Base-by-base conservation (phyloP, 1,139 yeast species). In the Taphrina flavorubra region DNA sequence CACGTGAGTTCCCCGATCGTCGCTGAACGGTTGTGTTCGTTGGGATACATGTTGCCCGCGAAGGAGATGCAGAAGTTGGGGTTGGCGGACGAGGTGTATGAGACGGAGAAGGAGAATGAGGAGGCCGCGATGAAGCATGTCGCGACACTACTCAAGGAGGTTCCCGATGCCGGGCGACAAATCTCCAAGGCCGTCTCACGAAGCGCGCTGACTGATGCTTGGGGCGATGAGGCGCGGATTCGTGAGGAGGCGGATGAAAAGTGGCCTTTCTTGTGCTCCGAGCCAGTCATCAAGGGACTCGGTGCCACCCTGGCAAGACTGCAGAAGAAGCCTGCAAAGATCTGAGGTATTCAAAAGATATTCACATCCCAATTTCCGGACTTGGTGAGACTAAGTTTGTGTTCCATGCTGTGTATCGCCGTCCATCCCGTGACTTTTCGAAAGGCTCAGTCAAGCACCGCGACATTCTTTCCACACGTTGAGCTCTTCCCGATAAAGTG, bases 191-290 rank as follows among this genome's bases (percentile, higher is more conserved):
- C 53, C 8, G 55, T 39, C 18, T 56, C 67, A 6, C 34, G 67
- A 18, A 14, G 61, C 18, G 16, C 42, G 14, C n/a, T 63, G n/a
- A 63, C 60, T 20, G 56, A 55, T 34, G 55, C n/a, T 13, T 63
- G 67, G 67, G 39, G 55, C 8, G 61, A 63, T 34, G 67, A 63
- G 18, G 56, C 31, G 14, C 42, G 67, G 14, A 63, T 63, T 39
- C 31, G 31, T 8, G 40, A 63, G 39, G 67, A 63, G 39, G 53
- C 67, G 7, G 47, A 47, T 4, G 61, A 55, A 18, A 63, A 63
- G 40, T 63, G 67, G 67, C 61, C 67, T 1, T 42, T 63, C 61
- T 36, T 63, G 57, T 59, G 62, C 2, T 65, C 68, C 31, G 58
- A 57, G 57, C 63, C 57, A 10, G 68, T 51, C 8, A 63, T 65